Conservation (phyloP, 2,329 filamentous ascomycete genomes). For the Clarireedia hainanense region DNA sequence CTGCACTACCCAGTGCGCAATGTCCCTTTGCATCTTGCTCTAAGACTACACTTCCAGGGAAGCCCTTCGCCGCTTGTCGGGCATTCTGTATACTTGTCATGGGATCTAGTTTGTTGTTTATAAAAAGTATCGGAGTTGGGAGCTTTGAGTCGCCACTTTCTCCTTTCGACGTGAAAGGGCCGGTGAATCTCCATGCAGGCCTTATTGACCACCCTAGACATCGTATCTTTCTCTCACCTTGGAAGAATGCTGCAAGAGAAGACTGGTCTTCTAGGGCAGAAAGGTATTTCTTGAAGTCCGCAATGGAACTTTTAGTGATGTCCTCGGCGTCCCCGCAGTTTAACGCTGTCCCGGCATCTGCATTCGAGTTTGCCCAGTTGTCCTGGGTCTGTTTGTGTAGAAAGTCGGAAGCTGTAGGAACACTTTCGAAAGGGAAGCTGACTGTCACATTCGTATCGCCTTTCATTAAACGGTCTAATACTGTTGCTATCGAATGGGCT, state of each 20-base stretch:
- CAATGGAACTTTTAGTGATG: not conserved
- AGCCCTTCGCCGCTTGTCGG: not conserved
- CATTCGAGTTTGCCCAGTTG: conserved; percentile 1
- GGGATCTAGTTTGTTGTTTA: not conserved
- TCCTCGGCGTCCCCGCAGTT: conserved; percentile 7
- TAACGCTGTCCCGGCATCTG: conserved; percentile 4
- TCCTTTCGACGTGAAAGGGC: conserved; percentile 2
- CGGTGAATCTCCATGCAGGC: conserved; percentile 4
- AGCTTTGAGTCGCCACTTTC: not conserved
- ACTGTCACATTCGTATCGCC: not conserved
- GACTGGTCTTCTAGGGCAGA: conserved; percentile 4
- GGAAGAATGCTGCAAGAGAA: conserved; percentile 7
- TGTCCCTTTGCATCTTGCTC: not conserved
- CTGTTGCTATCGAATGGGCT: not conserved
- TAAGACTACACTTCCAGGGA: not conserved
- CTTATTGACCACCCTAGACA: conserved; percentile 6
- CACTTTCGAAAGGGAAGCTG: not conserved
- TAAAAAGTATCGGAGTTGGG: not conserved
- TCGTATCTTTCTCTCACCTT: conserved; percentile 8
- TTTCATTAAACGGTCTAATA: not conserved
- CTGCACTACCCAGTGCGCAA: not conserved
- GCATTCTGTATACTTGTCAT: not conserved
- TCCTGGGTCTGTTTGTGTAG: not conserved
- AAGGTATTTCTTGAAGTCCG: conserved; percentile 5
- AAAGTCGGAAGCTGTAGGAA: not conserved